These are phyloP conservation scores for Huntiella moniliformis DNA, from an alignment of 2,329 filamentous ascomycete genomes.

Conservation along the genomic window DNA sequence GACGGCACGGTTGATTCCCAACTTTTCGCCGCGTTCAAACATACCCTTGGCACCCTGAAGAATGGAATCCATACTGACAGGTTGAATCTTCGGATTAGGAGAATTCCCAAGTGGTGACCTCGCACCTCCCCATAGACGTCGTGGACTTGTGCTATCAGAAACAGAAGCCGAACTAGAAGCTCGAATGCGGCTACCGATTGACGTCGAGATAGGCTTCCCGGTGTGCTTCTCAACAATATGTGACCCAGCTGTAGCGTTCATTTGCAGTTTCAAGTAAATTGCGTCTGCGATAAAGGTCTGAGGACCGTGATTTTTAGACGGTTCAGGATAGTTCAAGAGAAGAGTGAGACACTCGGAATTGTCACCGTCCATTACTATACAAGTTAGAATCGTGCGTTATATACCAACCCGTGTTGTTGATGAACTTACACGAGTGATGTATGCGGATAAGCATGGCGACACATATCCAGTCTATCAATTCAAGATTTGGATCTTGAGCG, in stretches of 20 bases:
- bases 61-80: slow-evolving; percentile 45
- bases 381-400: background rate
- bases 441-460: slow-evolving; percentile 77
- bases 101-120: slow-evolving; percentile 29
- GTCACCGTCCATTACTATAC: slow-evolving; percentile 60
- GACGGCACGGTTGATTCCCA: slow-evolving; percentile 63
- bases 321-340: slow-evolving; percentile 65
- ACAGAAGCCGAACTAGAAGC: slow-evolving; percentile 18
- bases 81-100: slow-evolving; percentile 33
- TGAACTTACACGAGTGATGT: too few relatives aligned
- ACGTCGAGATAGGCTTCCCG: slow-evolving; percentile 18
- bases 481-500: slow-evolving; percentile 60
- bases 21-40: slow-evolving; percentile 52
- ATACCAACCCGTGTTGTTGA: too few relatives aligned
- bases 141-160: slow-evolving; percentile 20
- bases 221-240: slow-evolving; percentile 56
- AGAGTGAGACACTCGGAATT: slow-evolving; percentile 71
- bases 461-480: slow-evolving; percentile 78
- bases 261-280: slow-evolving; percentile 49
- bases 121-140: slow-evolving; percentile 10
- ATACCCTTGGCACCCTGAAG: slow-evolving; percentile 61
- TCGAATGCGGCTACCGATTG: slow-evolving; percentile 8
- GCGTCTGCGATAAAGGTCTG: slow-evolving; percentile 76
- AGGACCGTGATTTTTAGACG: slow-evolving; percentile 42
- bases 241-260: slow-evolving; percentile 41